Base-by-base conservation (phyloP, 1,284 basidiomycete species). In the Singerocomus rubriflavus region DNA sequence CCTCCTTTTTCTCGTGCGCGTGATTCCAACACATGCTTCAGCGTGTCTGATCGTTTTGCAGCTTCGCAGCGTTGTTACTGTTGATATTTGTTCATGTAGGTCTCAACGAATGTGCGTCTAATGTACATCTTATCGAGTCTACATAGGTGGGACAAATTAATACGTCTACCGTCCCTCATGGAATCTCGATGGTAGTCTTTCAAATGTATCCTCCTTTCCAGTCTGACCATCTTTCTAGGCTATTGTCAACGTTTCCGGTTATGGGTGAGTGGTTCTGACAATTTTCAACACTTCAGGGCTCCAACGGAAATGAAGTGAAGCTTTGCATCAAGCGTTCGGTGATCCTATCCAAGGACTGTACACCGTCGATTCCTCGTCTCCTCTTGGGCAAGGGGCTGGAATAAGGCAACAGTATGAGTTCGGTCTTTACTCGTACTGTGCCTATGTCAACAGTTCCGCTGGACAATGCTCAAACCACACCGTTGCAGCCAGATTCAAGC, bases 21-120 rank as follows among this genome's bases (percentile, higher is more conserved):
- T 77, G 30, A 21, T 55, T 48, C 49, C 37, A 46, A 35, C 32
- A 25, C 36, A 46, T 26, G n/a, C 48, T 48, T 31, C 35, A 36
- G 37, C 52, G 50, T 52, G 53, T 57, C 59, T 60, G 46, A 71
- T 61, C 57, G 53, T 55, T 57, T 42, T 51, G 54, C 51, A 90
- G 88, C 37, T 73, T 88, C 54, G 72, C 74, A 37, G 77, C 88
- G 42, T 66, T 88, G 52, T 58, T 91, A 44, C 73, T 90, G 54
- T 76, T 91, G 64, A 88, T 91, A 56, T 89, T 91, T 70, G 80
- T 82, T 58, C 86, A 91, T 77, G 88, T 87, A 65, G 57, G 82
- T 69, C 44, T 51, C 52, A 39, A 44, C 37, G 32, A 36, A 48
- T 45, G 57, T 48, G 52, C 44, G 44, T 61, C 56, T 57, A 16